Evolutionary conservation across 176 grass and related monocot species (phyloP).

Genomic region (Aegilops umbellulata): DNA sequence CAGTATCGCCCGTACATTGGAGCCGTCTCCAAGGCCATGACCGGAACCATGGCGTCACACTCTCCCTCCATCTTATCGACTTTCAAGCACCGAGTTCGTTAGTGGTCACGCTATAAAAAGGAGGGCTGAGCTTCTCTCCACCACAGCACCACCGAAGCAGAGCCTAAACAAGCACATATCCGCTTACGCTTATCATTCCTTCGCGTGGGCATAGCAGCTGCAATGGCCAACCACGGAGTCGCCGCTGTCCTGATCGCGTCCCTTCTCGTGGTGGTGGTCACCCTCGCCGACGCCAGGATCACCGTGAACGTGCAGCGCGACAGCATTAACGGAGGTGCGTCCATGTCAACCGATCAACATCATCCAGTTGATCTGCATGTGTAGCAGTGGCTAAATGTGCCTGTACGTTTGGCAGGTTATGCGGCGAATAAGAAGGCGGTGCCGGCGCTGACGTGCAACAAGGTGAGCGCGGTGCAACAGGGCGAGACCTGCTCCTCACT

Average conservation of each 20-base stretch:
- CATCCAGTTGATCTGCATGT: too few species aligned
- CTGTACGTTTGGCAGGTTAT: not conserved
- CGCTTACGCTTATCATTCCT: not conserved
- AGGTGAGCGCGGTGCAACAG: conserved; percentile 6
- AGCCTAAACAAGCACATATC: not conserved
- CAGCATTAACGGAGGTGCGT: not conserved
- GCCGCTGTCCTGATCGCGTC: conserved; percentile 29
- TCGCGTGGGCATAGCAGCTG: not conserved
- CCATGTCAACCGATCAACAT: not conserved
- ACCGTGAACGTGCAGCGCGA: not conserved
- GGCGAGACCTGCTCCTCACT: conserved; percentile 34
- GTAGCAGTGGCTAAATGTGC: too few species aligned
- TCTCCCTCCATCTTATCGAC: not conserved
- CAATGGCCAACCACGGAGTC: conserved; percentile 36
- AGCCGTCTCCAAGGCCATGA: not conserved
- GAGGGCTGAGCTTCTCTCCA: not conserved
- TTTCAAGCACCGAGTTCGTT: too few species aligned
- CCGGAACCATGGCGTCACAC: not conserved
- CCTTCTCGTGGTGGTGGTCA: conserved; percentile 18
- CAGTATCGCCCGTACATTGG: not conserved
- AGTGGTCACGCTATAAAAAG: conserved; percentile 8
- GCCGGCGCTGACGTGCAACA: conserved; percentile 29
- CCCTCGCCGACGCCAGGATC: conserved; percentile 13
- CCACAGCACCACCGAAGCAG: not conserved
- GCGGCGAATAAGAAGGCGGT: not conserved